Evolutionary conservation across 495 filamentous ascomycete genomes (phyloP), one percentile per base, ranked within the genome.

Genomic region (Thozetella sp.): DNA sequence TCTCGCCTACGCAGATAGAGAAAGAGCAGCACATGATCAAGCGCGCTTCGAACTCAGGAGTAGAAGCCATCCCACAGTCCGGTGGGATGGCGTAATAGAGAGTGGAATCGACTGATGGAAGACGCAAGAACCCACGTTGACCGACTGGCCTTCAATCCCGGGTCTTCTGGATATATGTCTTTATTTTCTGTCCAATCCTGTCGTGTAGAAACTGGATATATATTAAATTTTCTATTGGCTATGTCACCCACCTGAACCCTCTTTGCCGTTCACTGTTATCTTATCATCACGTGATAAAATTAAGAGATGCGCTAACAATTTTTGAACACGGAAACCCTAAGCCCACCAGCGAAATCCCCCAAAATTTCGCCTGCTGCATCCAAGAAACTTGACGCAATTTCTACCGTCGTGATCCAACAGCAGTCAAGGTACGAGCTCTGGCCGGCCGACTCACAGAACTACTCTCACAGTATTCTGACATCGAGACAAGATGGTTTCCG

Each of bases 401-500:
- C 43, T 19, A 19, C 43, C 43, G 20, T 48, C 43, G 43, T 48
- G 43, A 48, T 10, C n/a, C 4, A 48, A 48, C 43, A 48, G 43
- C 71, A 70, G 75, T 74, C 79, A 82, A 81, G 74, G 79, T 82
- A 73, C 65, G 68, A 54, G 57, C 54, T 51, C 52, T 22, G 56
- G 58, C 59, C 45, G 45, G 30, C 57, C 40, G 19, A 10, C 15
- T 43, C 12, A 53, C 23, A 25, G 24, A 59, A 24, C 34, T 22
- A 51, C 58, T 34, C n/a, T 53, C 54, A 46, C 22, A 60, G 12
- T 48, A 58, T 66, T 59, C 79, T 80, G 62, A 78, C 70, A 58
- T 55, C 55, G 58, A 26, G 43, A 63, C 53, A 67, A 98, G 93
- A 98, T 99, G 95, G 92, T 91, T 83, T 84, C 93, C 85, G 92